phyloP scores from a whole-genome alignment of 2,329 filamentous ascomycete genomes.

The Trichocomaceae sp. region DNA sequence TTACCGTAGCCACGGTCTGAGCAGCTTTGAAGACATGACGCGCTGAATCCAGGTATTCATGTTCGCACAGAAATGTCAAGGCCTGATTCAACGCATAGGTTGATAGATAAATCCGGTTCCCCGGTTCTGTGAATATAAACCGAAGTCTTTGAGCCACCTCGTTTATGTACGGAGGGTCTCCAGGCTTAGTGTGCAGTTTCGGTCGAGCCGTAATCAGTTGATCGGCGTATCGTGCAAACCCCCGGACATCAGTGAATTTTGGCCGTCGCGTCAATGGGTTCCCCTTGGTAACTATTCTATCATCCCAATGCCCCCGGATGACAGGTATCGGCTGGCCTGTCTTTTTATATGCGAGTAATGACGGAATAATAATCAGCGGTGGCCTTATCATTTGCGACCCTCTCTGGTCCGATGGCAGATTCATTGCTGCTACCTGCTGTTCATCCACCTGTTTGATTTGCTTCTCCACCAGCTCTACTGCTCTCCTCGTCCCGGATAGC shows the following conservation, averaged over 20 bases:
- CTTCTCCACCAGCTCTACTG: slow-evolving; percentile 26
- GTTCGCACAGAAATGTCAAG: slow-evolving; percentile 32
- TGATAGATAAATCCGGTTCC: slow-evolving; percentile 28
- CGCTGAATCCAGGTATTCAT: slow-evolving; percentile 26
- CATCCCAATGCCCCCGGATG: slow-evolving; percentile 27
- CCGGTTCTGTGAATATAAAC: slow-evolving; percentile 27
- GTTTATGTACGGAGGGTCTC: neutral
- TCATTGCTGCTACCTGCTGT: slow-evolving; percentile 15
- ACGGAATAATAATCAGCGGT: slow-evolving; percentile 27
- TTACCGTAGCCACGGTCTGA: slow-evolving; percentile 31
- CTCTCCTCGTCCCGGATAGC: slow-evolving; percentile 29
- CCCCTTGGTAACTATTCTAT: neutral
- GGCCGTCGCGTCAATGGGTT: neutral
- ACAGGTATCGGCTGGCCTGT: slow-evolving; percentile 21
- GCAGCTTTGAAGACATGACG: slow-evolving; percentile 30
- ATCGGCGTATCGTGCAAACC: slow-evolving; percentile 35
- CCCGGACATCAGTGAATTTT: slow-evolving; percentile 24
- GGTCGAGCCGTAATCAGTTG: slow-evolving; percentile 24
- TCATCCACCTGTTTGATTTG: slow-evolving; percentile 20
- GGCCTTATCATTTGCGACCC: slow-evolving; percentile 13
- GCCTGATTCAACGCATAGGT: slow-evolving; percentile 38
- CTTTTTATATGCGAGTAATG: slow-evolving; percentile 20
- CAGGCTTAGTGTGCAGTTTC: slow-evolving; percentile 13
- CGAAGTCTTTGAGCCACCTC: slow-evolving; percentile 4
- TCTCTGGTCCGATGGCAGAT: slow-evolving; percentile 20